phyloP scores from a whole-genome alignment of 225 moss, liverwort and hornwort species.

The Antitrichia curtipendula region DNA sequence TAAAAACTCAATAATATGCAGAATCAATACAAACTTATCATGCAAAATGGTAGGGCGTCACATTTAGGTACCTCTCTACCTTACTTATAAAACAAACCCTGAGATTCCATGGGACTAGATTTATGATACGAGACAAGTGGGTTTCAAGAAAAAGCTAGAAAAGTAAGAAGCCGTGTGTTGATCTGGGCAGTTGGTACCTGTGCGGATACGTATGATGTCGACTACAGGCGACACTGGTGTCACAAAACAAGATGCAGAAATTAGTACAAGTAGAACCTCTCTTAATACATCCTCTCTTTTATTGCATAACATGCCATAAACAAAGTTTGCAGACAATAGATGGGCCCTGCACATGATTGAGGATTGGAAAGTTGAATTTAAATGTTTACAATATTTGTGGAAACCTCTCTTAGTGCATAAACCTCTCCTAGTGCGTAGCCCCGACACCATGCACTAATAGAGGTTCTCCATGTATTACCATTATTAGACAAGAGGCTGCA shows the following conservation, averaged over 20 bases:
- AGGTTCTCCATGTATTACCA: too few relatives aligned
- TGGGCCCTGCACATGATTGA: too few relatives aligned
- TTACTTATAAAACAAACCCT: neutral
- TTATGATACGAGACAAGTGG: neutral
- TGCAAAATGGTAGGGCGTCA: neutral
- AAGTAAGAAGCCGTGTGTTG: neutral
- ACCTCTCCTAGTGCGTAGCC: too few relatives aligned
- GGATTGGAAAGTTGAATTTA: too few relatives aligned
- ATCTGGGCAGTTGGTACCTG: conserved; percentile 22
- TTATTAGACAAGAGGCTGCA: neutral
- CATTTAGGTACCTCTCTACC: neutral
- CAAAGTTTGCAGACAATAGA: too few relatives aligned
- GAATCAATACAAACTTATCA: neutral
- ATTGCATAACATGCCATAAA: too few relatives aligned
- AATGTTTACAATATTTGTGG: too few relatives aligned
- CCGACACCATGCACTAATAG: too few relatives aligned
- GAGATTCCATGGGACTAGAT: neutral
- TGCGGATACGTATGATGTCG: conserved; percentile 69
- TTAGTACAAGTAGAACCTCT: too few relatives aligned
- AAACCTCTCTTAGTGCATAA: too few relatives aligned
- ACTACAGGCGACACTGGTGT: conserved; percentile 52
- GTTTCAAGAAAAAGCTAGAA: neutral
- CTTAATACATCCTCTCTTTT: too few relatives aligned
- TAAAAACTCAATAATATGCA: neutral
- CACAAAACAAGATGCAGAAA: neutral